A percentile compares a stretch with the other conserved stretches of the same genome.
phyloP scores from a whole-genome alignment of 192 early-diverging fungal species.

The Backusella sp. region DNA sequence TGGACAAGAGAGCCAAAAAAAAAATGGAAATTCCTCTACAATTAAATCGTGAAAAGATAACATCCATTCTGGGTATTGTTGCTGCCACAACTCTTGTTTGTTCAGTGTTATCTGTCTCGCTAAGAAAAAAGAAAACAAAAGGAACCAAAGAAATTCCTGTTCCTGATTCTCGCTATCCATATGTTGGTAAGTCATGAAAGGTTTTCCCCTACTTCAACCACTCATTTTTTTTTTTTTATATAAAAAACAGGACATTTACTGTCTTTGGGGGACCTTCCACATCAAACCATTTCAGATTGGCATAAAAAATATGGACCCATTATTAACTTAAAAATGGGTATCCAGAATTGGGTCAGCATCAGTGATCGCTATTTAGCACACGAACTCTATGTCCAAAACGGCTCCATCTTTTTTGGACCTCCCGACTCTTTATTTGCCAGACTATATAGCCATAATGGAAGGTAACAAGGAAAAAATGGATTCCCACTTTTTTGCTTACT shows the following conservation, averaged over 20 bases:
- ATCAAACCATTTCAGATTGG: not conserved
- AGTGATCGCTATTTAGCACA: conserved; percentile 3
- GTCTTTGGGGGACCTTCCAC: not conserved
- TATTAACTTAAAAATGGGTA: not conserved
- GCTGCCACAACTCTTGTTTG: not conserved
- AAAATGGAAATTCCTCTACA: not conserved
- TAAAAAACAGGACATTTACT: not conserved
- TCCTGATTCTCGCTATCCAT: not conserved
- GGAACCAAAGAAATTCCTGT: not conserved
- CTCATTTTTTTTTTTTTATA: not conserved
- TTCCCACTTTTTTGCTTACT: too few species aligned
- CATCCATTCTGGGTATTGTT: not conserved
- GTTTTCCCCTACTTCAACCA: not conserved
- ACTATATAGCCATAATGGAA: conserved; percentile 1
- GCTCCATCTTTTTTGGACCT: not conserved
- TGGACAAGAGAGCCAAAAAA: not conserved
- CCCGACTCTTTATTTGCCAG: not conserved
- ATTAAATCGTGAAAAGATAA: not conserved
- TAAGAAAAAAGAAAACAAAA: not conserved
- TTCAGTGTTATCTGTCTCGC: not conserved
- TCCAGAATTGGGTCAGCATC: not conserved
- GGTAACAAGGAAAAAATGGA: not conserved
- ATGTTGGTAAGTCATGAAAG: not conserved
- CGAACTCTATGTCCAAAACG: conserved; percentile 1
- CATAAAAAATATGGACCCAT: conserved; percentile 9